phyloP scores from a whole-genome alignment of 805 yeast genomes.

The Spathaspora boniae region DNA sequence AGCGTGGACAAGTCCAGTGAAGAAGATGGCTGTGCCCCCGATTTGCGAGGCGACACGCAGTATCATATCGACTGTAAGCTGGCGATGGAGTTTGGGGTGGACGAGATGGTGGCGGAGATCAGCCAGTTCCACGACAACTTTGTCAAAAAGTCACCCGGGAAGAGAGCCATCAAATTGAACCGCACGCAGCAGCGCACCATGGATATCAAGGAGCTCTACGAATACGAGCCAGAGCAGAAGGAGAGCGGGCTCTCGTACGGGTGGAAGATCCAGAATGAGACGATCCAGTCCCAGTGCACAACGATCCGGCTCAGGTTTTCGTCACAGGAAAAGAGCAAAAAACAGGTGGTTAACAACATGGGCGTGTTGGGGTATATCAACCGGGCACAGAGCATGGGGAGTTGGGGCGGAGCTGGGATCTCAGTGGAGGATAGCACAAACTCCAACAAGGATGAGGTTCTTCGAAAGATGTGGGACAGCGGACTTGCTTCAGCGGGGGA shows the following conservation, averaged over 20 bases:
- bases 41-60: too few species aligned
- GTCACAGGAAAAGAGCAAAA: conserved; percentile 4
- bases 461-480: conserved; percentile 12
- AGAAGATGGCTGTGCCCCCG: too few species aligned
- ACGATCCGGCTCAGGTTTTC: conserved; percentile 34
- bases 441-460: conserved; percentile 9
- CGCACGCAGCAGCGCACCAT: conserved; percentile 34
- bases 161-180: conserved; percentile 12
- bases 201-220: conserved; percentile 29
- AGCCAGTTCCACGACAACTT: conserved; percentile 29
- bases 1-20: too few species aligned
- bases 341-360: conserved; percentile 2
- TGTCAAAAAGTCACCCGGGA: conserved; percentile 18
- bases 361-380: conserved; percentile 30
- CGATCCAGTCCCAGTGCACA: conserved; percentile 32
- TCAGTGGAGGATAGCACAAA: not conserved
- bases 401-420: not conserved
- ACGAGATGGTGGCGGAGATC: conserved; percentile 23
- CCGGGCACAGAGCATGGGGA: conserved; percentile 8
- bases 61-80: too few species aligned
- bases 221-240: conserved; percentile 5
- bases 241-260: conserved; percentile 12
- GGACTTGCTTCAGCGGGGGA: conserved; percentile 6
- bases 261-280: conserved; percentile 35
- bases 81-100: too few species aligned